Conservation (phyloP, 441 rosid species). For the Raphanus hybrid region DNA sequence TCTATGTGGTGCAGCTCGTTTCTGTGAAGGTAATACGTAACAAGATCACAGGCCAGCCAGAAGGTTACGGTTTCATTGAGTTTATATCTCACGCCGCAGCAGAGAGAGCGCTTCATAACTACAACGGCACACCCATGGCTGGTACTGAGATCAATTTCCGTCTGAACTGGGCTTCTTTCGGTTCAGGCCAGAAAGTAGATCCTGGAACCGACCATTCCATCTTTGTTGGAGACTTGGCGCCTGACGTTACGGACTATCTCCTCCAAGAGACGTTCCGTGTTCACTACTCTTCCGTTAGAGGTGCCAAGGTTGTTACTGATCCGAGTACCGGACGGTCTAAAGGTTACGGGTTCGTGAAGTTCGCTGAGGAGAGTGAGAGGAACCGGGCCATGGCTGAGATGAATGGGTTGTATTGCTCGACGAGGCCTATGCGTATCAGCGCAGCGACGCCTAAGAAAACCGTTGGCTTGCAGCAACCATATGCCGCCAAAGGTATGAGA, state of each 20-base stretch:
- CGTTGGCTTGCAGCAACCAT: conserved; percentile 69
- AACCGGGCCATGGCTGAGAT: conserved; percentile 92
- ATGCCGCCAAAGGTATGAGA: conserved; percentile 63
- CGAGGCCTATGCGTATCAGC: conserved; percentile 94
- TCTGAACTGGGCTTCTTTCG: conserved; percentile 97
- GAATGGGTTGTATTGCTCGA: conserved; percentile 93
- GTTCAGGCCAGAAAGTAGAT: conserved; percentile 85
- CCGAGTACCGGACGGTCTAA: conserved; percentile 94
- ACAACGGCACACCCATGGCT: conserved; percentile 87
- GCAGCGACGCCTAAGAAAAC: conserved; percentile 91
- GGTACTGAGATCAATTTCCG: conserved; percentile 81
- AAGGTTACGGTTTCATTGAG: conserved; percentile 97
- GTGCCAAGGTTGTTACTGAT: conserved; percentile 98
- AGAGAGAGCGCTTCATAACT: conserved; percentile 79
- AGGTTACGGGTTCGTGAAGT: conserved; percentile 96
- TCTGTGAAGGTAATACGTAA: conserved; percentile 92
- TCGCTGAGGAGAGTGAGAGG: conserved; percentile 86
- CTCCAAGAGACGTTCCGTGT: conserved; percentile 92
- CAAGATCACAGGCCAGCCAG: conserved; percentile 90
- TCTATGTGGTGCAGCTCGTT: conserved; percentile 60
- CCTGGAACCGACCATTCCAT: conserved; percentile 94
- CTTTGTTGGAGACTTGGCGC: conserved; percentile 92
- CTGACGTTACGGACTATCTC: conserved; percentile 89
- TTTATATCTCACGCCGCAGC: conserved; percentile 90
- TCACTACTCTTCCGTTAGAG: conserved; percentile 86